These are phyloP conservation scores for Penicillium glabrum DNA, from an alignment of 2,329 filamentous ascomycete genomes.

Conservation along the genomic window DNA sequence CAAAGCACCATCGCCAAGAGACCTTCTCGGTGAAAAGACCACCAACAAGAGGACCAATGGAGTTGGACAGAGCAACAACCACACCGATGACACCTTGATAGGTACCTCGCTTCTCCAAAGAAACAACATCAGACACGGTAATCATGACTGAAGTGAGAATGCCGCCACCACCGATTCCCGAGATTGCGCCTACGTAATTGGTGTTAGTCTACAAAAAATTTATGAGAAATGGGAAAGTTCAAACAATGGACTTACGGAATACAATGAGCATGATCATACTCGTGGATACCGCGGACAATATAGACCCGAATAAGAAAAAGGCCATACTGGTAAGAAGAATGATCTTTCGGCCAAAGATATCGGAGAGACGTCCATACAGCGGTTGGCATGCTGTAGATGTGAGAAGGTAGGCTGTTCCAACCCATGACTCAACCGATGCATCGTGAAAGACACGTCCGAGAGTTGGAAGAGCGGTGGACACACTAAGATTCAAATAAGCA, in stretches of 20 bases:
- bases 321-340: conserved; percentile 39
- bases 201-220: no score
- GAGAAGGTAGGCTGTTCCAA: conserved; percentile 67
- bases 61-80: conserved; percentile 45
- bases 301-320: conserved; percentile 2
- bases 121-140: conserved; percentile 60
- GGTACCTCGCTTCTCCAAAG: conserved; percentile 58
- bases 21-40: conserved; percentile 41
- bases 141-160: conserved; percentile 60
- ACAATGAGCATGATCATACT: conserved; percentile 48
- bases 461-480: conserved; percentile 52
- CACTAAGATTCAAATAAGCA: conserved; percentile 36
- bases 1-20: conserved; percentile 49
- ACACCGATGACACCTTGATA: conserved; percentile 48
- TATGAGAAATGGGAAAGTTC: no score
- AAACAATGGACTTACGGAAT: conserved; percentile 59
- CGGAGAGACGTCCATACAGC: conserved; percentile 61
- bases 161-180: conserved; percentile 61
- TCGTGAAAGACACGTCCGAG: conserved; percentile 49
- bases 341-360: conserved; percentile 60
- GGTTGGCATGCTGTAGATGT: conserved; percentile 64
- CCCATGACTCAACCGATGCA: conserved; percentile 60
- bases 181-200: conserved; percentile 45
- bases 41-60: conserved; percentile 46
- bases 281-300: conserved; percentile 40